Conservation (phyloP, 768 basidiomycete species). For the Rhodosporidiobolus sp. region DNA sequence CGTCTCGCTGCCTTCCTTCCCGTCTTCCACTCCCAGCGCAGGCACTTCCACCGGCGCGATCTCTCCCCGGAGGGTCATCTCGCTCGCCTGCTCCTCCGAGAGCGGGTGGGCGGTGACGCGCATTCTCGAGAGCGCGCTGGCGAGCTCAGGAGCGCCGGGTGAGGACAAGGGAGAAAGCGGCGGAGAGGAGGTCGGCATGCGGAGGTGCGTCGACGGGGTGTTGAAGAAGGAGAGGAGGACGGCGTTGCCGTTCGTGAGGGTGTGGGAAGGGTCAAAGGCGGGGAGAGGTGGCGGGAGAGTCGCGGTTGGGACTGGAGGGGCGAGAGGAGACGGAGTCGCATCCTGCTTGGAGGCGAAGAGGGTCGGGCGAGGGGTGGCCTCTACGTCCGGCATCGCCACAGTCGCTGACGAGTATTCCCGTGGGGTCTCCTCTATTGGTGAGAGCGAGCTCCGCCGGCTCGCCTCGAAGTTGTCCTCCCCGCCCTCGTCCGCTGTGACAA, state of each 20-base stretch:
- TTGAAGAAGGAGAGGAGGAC: conserved; percentile 31
- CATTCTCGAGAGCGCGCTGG: too few species aligned
- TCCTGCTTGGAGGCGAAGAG: not conserved
- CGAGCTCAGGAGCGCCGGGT: not conserved
- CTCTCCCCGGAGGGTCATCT: not conserved
- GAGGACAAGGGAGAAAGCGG: not conserved
- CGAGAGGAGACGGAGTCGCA: too few species aligned
- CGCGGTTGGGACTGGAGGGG: not conserved
- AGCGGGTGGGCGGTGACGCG: conserved; percentile 6
- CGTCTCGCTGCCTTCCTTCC: not conserved
- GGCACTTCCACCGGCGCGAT: not conserved
- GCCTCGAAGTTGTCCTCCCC: not conserved
- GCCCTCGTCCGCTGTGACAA: conserved; percentile 2
- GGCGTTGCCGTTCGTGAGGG: conserved; percentile 24
- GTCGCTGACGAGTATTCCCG: too few species aligned
- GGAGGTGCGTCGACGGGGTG: not conserved
- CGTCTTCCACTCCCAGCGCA: not conserved
- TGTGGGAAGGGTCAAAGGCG: not conserved
- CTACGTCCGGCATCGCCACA: too few species aligned
- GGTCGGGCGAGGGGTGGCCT: not conserved
- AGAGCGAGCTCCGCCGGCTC: not conserved
- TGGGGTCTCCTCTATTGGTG: not conserved
- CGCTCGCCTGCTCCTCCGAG: not conserved
- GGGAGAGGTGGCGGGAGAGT: not conserved
- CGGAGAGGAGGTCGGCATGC: not conserved